Evolutionary conservation across 805 yeast genomes (phyloP), one percentile per base, ranked within the genome.

Genomic region (Ogataea glucozyma): DNA sequence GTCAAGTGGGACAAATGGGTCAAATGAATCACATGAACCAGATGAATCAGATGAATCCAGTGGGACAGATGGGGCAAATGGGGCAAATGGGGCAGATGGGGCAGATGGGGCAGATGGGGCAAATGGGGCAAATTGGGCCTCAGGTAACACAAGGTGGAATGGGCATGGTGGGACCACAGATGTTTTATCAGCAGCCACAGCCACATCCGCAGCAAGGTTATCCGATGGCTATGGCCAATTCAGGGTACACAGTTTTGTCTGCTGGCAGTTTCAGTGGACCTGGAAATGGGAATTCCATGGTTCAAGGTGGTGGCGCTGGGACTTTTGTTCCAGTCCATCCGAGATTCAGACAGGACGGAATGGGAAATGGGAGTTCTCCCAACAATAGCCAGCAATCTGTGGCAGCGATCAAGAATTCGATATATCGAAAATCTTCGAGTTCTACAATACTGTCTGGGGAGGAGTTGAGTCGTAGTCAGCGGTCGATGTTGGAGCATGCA

Each of bases 381-480:
- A 18, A 21, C 29, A 37, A 31, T 26, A 42, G 24, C 12, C 52
- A 43, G 32, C 52, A 47, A 16, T 35, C 47, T 13, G 50, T 53
- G 29, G 27, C 42, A 23, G 48, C 57, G 29, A 49, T 48, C 31
- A 53, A 53, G 35, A 46, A 49, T 34, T 39, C 54, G 24, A 46
- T 49, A 18, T 49, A 53, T 35, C 40, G 54, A 38, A 51, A 53
- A 23, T 41, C 55, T 11, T 51, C 57, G 6, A 49, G 52, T 7
- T 47, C 55, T 22, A 46, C 53, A n/a, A 26, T 51, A 22, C 54
- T 52, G 34, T 52, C 56, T 6, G 54, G 54, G 9, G 54, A 50
- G 29, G 56, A 52, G 31, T 35, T 54, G 33, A 37, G 48, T 20
- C 36, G 44, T 21, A 41, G 45, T 12, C 56, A 54, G 32, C 40